Evolutionary conservation across 495 filamentous ascomycete genomes (phyloP).

Genomic region (Hypoxylon fuscum): DNA sequence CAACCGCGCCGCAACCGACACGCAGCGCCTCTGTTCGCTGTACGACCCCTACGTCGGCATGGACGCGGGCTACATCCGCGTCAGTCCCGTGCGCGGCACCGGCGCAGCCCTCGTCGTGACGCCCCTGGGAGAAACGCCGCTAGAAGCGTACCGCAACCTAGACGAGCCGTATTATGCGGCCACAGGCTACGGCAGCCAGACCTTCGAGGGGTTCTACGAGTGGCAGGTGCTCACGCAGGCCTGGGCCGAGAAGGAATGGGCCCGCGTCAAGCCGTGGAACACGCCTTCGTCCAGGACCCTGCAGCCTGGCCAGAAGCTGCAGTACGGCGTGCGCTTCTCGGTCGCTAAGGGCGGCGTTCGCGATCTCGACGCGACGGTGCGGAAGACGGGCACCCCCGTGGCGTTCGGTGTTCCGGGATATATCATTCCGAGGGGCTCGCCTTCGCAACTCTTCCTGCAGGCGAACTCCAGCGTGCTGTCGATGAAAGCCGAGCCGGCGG

Average conservation of each 20-base stretch:
- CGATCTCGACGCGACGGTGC: conserved; percentile 52
- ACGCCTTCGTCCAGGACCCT: conserved; percentile 53
- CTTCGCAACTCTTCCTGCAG: conserved; percentile 52
- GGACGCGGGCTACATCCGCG: conserved; percentile 60
- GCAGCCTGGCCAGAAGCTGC: conserved; percentile 49
- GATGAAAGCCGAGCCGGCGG: conserved; percentile 38
- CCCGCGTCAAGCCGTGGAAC: conserved; percentile 55
- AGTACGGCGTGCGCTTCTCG: conserved; percentile 58
- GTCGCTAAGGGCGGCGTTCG: conserved; percentile 48
- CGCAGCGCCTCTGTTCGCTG: conserved; percentile 52
- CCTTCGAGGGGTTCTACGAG: conserved; percentile 63
- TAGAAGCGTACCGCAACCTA: conserved; percentile 62
- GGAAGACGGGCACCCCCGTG: conserved; percentile 49
- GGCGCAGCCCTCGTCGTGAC: conserved; percentile 59
- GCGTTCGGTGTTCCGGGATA: conserved; percentile 60
- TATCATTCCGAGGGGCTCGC: conserved; percentile 54
- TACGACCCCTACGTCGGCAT: conserved; percentile 63
- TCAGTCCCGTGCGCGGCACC: conserved; percentile 53
- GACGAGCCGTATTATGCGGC: conserved; percentile 41
- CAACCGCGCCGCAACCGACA: conserved; percentile 52
- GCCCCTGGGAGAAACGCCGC: conserved; percentile 53
- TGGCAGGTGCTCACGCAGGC: conserved; percentile 59
- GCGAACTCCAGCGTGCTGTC: conserved; percentile 36
- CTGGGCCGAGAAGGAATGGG: conserved; percentile 62
- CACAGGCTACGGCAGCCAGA: conserved; percentile 56